Base-by-base conservation (phyloP, 495 filamentous ascomycete species). In the Podospora appendiculata region DNA sequence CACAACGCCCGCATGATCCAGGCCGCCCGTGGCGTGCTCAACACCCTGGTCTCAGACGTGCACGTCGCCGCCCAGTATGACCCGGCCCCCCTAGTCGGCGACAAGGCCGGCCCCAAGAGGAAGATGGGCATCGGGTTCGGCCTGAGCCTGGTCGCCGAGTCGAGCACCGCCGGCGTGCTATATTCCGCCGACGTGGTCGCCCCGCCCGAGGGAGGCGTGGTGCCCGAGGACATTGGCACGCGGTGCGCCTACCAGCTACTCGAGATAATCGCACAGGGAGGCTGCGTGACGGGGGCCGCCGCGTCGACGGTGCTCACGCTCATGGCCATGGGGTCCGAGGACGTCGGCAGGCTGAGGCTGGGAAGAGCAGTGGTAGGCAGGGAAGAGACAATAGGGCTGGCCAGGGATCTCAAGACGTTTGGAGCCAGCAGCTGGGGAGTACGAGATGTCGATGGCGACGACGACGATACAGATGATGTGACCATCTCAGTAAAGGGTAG, bases 1-100 rank as follows among this genome's bases (percentile, higher is more conserved):
- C 96, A 96, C 57, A 99, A 97, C 66, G 87, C 88, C 46, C 79
- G 93, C 47, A 93, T 95, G 89, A 99, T 97, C 68, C 88, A 93
- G 59, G 79, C 83, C 18, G 89, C 90, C 42, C 77, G 93, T 60
- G 90, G 88, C 13, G 78, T 97, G 40, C 76, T 99, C 40, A 97
- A 97, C 68, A 77, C 84, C 16, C 76, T 97, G 48, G 79, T 86
- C 13, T 80, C 83, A 3, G 94, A 99, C 65, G 88, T 94, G 18
- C 94, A 96, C 61, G 82, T 84, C 41, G 78, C 79, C 1, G 70
- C 74, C 50, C 79, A 82, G 59, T 84, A 84, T 53, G 81, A 83
- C 56, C 78, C 80, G 47, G 92, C 92, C 32, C 88, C 90, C 18
- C 70, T 88, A 35, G 72, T 94, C 4, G 75, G 78, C 5, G 75